A percentile compares a stretch with the other conserved stretches of the same genome.
Evolutionary conservation across 306 rosid species (phyloP).

Genomic region (Sechiopsis laciniata): DNA sequence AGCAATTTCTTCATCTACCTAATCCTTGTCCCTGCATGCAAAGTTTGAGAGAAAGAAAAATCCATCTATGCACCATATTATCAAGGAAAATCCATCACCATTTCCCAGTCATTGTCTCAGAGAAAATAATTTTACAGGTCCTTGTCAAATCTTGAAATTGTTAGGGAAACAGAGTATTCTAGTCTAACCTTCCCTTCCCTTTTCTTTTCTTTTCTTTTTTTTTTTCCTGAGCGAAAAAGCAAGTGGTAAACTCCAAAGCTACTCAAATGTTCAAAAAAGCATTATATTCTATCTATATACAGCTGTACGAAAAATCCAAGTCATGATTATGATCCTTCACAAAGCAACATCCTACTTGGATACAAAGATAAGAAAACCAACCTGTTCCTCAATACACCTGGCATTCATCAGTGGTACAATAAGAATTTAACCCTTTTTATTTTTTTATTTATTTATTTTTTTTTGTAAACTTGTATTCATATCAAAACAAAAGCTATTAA

Average conservation of each 20-base stretch:
- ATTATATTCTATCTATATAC: constrained; percentile 29
- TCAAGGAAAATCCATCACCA: constrained; percentile 19
- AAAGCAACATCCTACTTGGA: constrained; percentile 77
- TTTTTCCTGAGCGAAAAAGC: constrained; percentile 23
- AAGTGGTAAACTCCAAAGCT: constrained; percentile 55
- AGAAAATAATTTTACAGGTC: constrained; percentile 17
- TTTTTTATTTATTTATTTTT: neutral
- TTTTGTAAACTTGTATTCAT: constrained; percentile 12
- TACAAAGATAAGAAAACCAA: constrained; percentile 81
- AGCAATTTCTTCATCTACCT: constrained; percentile 19
- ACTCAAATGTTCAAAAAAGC: constrained; percentile 49
- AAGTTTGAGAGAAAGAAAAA: constrained; percentile 13
- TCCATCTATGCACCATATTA: constrained; percentile 10
- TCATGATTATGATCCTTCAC: constrained; percentile 50
- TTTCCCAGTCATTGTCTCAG: constrained; percentile 21
- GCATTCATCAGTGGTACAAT: constrained; percentile 25
- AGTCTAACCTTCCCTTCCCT: neutral
- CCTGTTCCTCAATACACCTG: constrained; percentile 38
- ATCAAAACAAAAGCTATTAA: constrained; percentile 14
- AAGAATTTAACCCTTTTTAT: constrained; percentile 18
- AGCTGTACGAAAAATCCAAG: constrained; percentile 39
- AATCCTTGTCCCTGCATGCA: constrained; percentile 18
- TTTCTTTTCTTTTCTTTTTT: neutral
- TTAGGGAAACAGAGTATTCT: constrained; percentile 6
- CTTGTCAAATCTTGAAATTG: constrained; percentile 15